These are phyloP conservation scores for Fusarium veterinarium DNA, from an alignment of 2,329 filamentous ascomycete species.

Conservation along the genomic window DNA sequence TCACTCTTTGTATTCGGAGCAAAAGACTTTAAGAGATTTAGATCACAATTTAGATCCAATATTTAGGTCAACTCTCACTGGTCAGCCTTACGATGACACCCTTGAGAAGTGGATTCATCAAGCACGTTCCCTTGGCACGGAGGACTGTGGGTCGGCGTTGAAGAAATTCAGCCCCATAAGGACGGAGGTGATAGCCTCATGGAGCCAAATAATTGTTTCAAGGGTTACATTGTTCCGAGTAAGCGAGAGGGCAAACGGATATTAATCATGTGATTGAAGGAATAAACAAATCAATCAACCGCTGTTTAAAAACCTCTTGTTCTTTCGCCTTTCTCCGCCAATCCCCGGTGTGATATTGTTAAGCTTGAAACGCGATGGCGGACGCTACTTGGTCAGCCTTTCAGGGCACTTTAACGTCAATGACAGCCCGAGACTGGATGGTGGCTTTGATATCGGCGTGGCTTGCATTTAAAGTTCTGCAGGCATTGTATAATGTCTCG, in stretches of 20 bases:
- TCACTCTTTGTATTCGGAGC: background rate
- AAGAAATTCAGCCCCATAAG: background rate
- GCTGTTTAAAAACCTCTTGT: background rate
- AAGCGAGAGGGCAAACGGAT: background rate
- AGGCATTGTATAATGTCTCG: slow-evolving; percentile 17
- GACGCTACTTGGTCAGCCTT: background rate
- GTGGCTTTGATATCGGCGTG: background rate
- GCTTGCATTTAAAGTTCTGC: background rate
- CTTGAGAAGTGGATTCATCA: fast-evolving
- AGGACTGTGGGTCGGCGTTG: background rate
- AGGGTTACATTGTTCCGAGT: background rate
- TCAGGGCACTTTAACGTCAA: background rate
- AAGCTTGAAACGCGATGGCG: background rate
- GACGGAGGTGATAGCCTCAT: background rate
- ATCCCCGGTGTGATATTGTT: background rate
- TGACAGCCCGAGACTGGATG: background rate
- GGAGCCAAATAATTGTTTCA: background rate
- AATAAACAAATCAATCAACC: background rate
- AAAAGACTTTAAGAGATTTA: background rate
- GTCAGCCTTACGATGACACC: background rate
- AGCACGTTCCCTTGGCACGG: background rate
- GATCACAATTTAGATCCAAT: background rate
- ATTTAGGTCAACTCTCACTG: background rate
- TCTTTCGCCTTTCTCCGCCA: background rate
- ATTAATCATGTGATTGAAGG: background rate